Evolutionary conservation across 2,329 filamentous ascomycete species (phyloP).

Genomic region (Trichothecium sympodiale): DNA sequence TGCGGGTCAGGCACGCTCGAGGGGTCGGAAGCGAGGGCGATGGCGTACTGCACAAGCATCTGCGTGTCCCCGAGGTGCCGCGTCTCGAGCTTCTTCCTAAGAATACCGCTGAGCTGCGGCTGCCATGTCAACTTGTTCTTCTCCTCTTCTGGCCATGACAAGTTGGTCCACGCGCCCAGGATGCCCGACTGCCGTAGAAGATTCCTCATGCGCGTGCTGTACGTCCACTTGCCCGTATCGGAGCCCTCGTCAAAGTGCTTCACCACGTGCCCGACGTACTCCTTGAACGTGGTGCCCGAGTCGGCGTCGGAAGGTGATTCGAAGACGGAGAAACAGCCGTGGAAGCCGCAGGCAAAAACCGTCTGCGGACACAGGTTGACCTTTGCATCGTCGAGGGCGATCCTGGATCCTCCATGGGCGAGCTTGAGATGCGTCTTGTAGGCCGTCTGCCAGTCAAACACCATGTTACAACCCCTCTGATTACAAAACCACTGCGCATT

Average conservation of each 20-base stretch:
- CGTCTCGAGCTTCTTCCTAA: conserved; percentile 33
- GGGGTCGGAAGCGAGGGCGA: conserved; percentile 24
- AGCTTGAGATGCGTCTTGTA: conserved; percentile 36
- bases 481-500: conserved; percentile 35
- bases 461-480: conserved; percentile 29
- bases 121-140: conserved; percentile 25
- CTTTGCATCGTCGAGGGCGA: conserved; percentile 29
- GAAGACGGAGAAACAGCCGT: conserved; percentile 30
- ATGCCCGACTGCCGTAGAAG: conserved; percentile 28
- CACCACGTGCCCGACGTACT: conserved; percentile 34
- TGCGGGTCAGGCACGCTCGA: conserved; percentile 12
- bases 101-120: conserved; percentile 27
- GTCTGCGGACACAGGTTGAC: conserved; percentile 32
- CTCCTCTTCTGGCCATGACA: conserved; percentile 22
- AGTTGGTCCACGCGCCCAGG: conserved; percentile 24
- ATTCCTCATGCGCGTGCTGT: conserved; percentile 32
- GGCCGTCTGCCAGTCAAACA: conserved; percentile 36
- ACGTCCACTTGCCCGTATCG: conserved; percentile 29
- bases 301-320: conserved; percentile 29
- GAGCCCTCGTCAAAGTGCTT: conserved; percentile 34
- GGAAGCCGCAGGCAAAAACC: conserved; percentile 37
- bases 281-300: conserved; percentile 26
- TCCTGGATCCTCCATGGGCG: conserved; percentile 28
- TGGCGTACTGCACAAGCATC: conserved; percentile 26
- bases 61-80: conserved; percentile 29